These are phyloP conservation scores for Davidsoniella australis DNA, from an alignment of 2,329 filamentous ascomycete genomes.

Conservation along the genomic window DNA sequence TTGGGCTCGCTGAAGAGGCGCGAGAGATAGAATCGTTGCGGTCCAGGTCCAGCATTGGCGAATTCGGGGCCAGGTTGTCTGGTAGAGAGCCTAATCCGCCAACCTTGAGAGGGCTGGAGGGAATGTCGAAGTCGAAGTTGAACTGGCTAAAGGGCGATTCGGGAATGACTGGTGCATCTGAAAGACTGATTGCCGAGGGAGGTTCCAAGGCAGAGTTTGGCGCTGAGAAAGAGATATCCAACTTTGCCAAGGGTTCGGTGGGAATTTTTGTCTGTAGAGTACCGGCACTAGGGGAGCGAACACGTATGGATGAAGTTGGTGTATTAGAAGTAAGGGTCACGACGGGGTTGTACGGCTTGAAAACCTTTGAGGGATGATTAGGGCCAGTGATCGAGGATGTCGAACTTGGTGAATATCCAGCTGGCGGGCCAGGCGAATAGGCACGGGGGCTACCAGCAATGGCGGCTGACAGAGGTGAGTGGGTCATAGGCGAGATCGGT, in stretches of 20 bases:
- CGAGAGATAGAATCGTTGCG: constrained; percentile 1
- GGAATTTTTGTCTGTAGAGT: neutral
- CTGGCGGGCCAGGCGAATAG: neutral
- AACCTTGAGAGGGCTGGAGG: neutral
- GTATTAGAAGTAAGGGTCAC: neutral
- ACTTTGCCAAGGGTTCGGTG: neutral
- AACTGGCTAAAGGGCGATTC: constrained; percentile 12
- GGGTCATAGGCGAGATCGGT: neutral
- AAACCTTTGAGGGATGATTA: neutral
- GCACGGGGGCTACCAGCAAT: constrained; percentile 1
- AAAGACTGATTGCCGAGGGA: neutral
- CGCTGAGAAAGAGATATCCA: constrained; percentile 2
- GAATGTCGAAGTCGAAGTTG: constrained; percentile 12
- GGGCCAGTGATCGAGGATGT: neutral
- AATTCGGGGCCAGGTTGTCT: neutral
- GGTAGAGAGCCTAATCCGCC: neutral
- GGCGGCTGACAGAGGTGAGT: neutral
- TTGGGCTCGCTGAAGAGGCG: constrained; percentile 7
- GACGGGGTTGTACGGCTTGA: constrained; percentile 10
- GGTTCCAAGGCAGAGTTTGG: neutral
- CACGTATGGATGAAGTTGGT: neutral
- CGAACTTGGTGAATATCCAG: neutral
- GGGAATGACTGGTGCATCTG: constrained; percentile 3
- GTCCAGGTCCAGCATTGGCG: constrained; percentile 4
- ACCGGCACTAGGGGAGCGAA: neutral